These are phyloP conservation scores for Aplosporella prunicola DNA, from an alignment of 2,329 filamentous ascomycete genomes.

Conservation along the genomic window DNA sequence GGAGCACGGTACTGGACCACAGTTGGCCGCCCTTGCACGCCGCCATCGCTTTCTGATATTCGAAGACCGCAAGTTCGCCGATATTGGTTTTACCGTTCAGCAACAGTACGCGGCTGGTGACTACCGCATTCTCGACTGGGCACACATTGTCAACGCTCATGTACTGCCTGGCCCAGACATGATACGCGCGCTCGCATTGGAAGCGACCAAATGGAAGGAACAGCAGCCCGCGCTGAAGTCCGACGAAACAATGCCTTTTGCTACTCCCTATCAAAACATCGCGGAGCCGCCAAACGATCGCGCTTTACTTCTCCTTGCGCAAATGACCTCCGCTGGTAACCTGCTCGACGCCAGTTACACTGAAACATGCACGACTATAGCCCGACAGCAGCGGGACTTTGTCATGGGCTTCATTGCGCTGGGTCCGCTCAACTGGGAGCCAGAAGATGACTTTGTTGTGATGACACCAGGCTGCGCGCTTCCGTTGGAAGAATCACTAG, in stretches of 20 bases:
- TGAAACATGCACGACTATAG: neutral
- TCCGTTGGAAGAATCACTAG: neutral
- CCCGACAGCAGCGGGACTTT: neutral
- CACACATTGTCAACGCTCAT: neutral
- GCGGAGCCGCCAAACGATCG: no score
- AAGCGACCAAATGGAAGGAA: neutral
- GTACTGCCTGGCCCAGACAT: neutral
- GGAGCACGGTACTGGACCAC: neutral
- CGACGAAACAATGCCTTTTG: no score
- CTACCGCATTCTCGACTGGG: neutral
- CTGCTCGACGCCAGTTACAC: neutral
- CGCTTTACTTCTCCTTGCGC: neutral
- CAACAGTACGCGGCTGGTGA: neutral
- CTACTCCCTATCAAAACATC: no score
- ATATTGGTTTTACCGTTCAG: slow-evolving; percentile 1
- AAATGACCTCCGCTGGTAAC: neutral
- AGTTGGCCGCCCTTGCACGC: neutral
- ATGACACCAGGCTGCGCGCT: slow-evolving; percentile 1
- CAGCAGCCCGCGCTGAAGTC: neutral
- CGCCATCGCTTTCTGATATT: neutral
- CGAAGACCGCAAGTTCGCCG: no score
- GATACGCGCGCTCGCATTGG: neutral
- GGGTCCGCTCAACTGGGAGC: neutral
- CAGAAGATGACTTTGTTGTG: neutral
- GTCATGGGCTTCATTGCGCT: slow-evolving; percentile 1